Evolutionary conservation across 805 yeast species (phyloP), one percentile per base, ranked within the genome.

Genomic region (Metschnikowia corniflorae): DNA sequence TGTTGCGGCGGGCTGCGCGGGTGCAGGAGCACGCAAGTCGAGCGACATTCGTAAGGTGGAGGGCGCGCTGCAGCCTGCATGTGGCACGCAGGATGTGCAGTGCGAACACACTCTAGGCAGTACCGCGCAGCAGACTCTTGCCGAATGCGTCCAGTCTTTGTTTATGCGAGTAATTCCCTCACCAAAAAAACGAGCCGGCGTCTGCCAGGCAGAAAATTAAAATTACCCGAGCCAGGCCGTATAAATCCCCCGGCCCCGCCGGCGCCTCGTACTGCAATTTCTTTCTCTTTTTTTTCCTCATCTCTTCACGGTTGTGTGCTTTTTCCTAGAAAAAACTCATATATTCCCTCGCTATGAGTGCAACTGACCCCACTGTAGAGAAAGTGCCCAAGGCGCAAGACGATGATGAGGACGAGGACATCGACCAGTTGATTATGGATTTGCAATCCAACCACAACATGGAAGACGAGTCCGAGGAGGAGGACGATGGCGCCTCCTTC

Each of bases 371-470:
- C 60, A 72, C 77, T 47, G 65, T 60, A 54, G 78, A 73, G 58
- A 74, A 75, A 65, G 73, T 67, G 50, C 64, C 54, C 47, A 69
- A 69, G 65, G 61, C 67, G 68, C 72, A 73, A 43, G 73, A 72
- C 47, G 73, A 67, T 44, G 48, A 43, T 10, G 78, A 71, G 51
- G 79, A 68, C 31, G 82, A 68, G 40, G 78, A 71, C 39, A 75
- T 71, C 39, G 79, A 69, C 51, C 84, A 79, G 61, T 76, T 82
- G 63, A 77, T 82, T 54, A 73, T 77, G 48, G 95, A 86, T 57
- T 73, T 87, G 56, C 95, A 86, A 70, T 78, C 84, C 49, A 68
- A 80, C 64, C 72, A 70, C 49, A 78, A 73, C 51, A 56, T 47
- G 35, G 57, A 49, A 18, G 52, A 49, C 29, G 51, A 47, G 29